These are phyloP conservation scores for Sambucus nigra DNA, from an alignment of 129 eudicot species.

Conservation along the genomic window DNA sequence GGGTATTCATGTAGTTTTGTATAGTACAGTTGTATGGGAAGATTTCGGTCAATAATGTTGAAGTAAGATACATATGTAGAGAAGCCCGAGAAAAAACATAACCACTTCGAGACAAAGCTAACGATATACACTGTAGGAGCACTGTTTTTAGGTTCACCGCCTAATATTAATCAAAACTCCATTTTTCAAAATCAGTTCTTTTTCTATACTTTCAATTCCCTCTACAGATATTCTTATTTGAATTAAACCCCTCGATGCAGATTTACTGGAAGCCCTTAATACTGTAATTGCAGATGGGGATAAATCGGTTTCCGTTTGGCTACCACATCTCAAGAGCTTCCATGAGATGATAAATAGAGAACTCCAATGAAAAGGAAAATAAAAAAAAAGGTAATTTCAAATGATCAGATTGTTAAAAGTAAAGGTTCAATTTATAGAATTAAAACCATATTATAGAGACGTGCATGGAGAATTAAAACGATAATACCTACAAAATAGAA, in stretches of 20 bases:
- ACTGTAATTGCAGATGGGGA: conserved; percentile 85
- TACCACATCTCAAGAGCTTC: no score
- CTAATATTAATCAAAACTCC: conserved; percentile 13
- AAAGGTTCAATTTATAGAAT: no score
- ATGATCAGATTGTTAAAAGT: no score
- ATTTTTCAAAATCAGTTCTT: conserved; percentile 26
- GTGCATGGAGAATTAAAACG: no score
- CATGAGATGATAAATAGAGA: no score
- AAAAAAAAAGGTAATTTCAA: no score
- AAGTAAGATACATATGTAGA: conserved; percentile 50
- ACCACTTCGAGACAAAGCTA: no score
- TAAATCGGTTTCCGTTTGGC: no score
- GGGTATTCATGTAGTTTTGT: conserved; percentile 26
- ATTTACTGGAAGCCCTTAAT: conserved; percentile 58
- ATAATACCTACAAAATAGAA: no score
- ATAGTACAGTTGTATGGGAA: conserved; percentile 49
- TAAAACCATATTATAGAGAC: no score
- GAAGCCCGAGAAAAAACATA: conserved; percentile 36
- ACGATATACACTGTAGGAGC: conserved; percentile 51
- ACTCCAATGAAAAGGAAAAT: no score
- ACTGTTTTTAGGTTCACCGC: conserved; percentile 18
- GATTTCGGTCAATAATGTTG: conserved; percentile 57
- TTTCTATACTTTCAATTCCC: conserved; percentile 41
- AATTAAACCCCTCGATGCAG: conserved; percentile 39
- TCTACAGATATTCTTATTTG: conserved; percentile 50